These are phyloP conservation scores for Paracoccidioides lutzii DNA, from an alignment of 2,329 filamentous ascomycete genomes.

Conservation along the genomic window DNA sequence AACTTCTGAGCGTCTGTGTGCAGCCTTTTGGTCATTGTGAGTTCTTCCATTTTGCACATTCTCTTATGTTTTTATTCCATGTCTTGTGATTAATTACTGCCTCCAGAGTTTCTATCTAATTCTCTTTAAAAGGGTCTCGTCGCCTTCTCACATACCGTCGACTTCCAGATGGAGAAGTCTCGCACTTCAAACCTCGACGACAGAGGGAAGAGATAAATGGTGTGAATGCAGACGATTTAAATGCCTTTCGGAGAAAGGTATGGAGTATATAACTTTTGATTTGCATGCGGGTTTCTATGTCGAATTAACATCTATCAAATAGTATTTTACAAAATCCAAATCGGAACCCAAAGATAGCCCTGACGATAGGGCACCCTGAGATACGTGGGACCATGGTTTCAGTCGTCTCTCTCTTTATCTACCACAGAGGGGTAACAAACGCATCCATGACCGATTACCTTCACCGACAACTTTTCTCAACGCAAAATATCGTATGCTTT, in stretches of 20 bases:
- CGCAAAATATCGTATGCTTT: too few species aligned
- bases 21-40: conserved; percentile 84
- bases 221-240: conserved; percentile 51
- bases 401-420: neutral
- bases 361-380: neutral
- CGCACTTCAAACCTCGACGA: conserved; percentile 23
- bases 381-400: neutral
- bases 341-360: neutral
- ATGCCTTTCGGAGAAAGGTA: conserved; percentile 49
- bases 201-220: conserved; percentile 25
- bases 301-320: neutral
- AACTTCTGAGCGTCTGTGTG: conserved; percentile 61
- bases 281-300: neutral
- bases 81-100: neutral
- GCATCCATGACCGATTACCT: too few species aligned
- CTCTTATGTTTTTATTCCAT: neutral
- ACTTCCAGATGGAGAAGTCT: conserved; percentile 43
- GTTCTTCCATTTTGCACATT: conserved; percentile 11
- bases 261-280: neutral
- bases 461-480: too few species aligned
- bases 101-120: neutral
- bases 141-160: conserved; percentile 76
- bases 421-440: neutral
- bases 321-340: conserved; percentile 2
- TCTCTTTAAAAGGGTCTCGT: conserved; percentile 56